Base-by-base conservation (phyloP, 805 yeast genomes). In the Ogataea paraovalis region DNA sequence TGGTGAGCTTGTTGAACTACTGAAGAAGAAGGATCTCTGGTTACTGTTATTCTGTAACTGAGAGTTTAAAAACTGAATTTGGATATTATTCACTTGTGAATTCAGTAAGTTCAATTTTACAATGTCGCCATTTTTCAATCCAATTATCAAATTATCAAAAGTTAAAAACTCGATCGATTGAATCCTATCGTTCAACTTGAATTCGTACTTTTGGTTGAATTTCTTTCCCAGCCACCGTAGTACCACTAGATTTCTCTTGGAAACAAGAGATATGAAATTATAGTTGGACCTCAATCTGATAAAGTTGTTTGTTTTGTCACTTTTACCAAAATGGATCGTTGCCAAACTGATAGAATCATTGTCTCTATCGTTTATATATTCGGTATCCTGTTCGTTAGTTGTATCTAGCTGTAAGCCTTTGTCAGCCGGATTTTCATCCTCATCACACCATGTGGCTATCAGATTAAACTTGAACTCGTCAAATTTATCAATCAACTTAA, bases 281-380 rank as follows among this genome's bases (percentile, higher is more conserved):
- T 38, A 52, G 30, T 52, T 48, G 6, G 58, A 47, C 14, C 38
- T 16, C 25, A 49, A 21, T 16, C 37, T 45, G 5, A 18, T 48
- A 40, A 47, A 52, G 34, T 34, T 30, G 16, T 30, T 12, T 12
- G 13, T 43, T 21, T 41, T 16, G 16, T 7, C 38, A 34, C 20
- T 18, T 12, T 34, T 34, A n/a, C 16, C 38, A 12, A 34, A 34
- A 18, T 34, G 38, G 7, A 34, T 20, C 1, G 67, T 63, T 13
- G 68, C 68, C 37, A 66, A 45, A 2, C 69, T 65, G 16, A 66
- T 60, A 13, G 66, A 54, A 43, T 66, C 70, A 22, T 57, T 55
- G 39, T 56, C 61, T 14, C 51, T 45, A 4, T 44, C 23, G 32
- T 49, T 46, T 39, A 48, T 36, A 42, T 51, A 56, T 19, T 57